phyloP scores from a whole-genome alignment of 2,329 filamentous ascomycete species.

The Aurifilum marmelostoma region DNA sequence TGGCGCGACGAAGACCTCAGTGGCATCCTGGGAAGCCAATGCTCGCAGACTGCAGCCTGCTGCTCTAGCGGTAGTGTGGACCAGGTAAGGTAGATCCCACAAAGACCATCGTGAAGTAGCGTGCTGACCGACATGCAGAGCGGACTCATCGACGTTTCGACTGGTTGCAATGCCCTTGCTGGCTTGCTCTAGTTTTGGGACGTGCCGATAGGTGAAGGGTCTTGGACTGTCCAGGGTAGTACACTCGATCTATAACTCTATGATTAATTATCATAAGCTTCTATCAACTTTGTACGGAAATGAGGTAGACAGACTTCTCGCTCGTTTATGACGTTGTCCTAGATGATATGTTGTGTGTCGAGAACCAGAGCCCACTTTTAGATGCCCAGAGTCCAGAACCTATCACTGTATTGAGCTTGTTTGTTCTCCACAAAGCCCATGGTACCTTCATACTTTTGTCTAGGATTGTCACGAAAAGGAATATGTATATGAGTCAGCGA shows the following conservation, averaged over 20 bases:
- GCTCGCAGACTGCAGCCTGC: conserved; percentile 10
- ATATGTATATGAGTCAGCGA: neutral
- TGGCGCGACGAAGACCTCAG: neutral
- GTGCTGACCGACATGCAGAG: neutral
- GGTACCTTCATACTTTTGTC: conserved; percentile 40
- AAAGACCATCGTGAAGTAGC: neutral
- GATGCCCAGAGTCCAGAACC: conserved; percentile 42
- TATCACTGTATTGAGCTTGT: conserved; percentile 37
- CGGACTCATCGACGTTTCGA: conserved; percentile 3
- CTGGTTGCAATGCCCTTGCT: conserved; percentile 2
- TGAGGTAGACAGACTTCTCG: neutral
- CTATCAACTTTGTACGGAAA: neutral
- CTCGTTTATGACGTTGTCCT: too few species aligned
- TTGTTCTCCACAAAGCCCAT: conserved; percentile 40
- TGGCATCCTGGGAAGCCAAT: conserved; percentile 11
- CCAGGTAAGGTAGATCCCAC: conserved; percentile 5
- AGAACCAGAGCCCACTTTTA: neutral
- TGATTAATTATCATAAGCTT: neutral
- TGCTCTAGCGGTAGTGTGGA: neutral
- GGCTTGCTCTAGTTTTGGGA: neutral
- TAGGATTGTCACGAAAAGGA: neutral
- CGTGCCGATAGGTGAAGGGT: neutral
- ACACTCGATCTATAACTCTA: neutral
- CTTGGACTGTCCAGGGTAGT: neutral
- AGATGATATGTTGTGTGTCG: neutral